These are phyloP conservation scores for Tubosaeta sp. DNA, from an alignment of 768 basidiomycete species.

Conservation along the genomic window DNA sequence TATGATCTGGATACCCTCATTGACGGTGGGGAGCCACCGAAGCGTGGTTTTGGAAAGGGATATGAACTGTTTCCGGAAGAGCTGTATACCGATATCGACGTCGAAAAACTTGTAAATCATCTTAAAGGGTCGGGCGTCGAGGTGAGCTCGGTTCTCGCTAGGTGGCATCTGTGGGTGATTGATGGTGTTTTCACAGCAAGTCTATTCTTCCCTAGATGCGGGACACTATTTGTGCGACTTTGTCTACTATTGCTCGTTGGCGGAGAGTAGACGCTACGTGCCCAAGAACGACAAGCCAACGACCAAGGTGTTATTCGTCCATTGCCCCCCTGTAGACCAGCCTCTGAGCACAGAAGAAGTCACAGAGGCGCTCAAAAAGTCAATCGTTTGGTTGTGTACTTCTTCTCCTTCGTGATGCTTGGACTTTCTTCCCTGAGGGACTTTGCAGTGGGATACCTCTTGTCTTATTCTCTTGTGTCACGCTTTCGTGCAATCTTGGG, in stretches of 20 bases:
- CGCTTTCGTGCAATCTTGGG: background rate
- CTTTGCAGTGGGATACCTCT: conserved; percentile 20
- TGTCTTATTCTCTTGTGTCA: conserved; percentile 4
- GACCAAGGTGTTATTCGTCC: conserved; percentile 58
- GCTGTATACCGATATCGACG: conserved; percentile 34
- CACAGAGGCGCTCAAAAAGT: conserved; percentile 57
- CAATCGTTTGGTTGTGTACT: conserved; percentile 55
- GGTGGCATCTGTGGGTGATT: conserved; percentile 1
- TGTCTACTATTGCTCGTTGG: conserved; percentile 71
- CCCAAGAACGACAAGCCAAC: conserved; percentile 29
- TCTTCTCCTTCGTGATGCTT: conserved; percentile 15
- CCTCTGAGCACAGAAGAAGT: conserved; percentile 64
- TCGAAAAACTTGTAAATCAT: conserved; percentile 33
- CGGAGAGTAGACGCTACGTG: conserved; percentile 52
- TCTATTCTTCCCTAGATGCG: conserved; percentile 70
- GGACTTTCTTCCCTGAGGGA: conserved; percentile 8
- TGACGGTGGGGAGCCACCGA: conserved; percentile 28
- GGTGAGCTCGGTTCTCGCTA: conserved; percentile 19
- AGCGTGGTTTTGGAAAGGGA: conserved; percentile 35
- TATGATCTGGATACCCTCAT: conserved; percentile 25
- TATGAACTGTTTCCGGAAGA: conserved; percentile 35
- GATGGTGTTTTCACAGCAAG: conserved; percentile 40
- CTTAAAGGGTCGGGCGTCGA: conserved; percentile 30
- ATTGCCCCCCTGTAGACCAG: conserved; percentile 65
- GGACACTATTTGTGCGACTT: conserved; percentile 77